These are phyloP conservation scores for Podaxis sp. DNA, from an alignment of 768 basidiomycete species.

Conservation along the genomic window DNA sequence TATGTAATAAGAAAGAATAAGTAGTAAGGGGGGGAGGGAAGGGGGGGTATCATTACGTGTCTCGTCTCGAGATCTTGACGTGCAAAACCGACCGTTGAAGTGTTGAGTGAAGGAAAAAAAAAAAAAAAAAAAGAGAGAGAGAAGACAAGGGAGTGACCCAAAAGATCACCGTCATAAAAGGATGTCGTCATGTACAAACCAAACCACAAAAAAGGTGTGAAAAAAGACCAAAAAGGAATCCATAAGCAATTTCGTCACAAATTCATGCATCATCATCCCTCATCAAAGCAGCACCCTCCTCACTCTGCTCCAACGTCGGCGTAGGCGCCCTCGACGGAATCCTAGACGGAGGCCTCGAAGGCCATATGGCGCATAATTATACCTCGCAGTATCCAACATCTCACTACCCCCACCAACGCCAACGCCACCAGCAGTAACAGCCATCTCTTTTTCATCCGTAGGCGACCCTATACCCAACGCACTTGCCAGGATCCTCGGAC, in stretches of 20 bases:
- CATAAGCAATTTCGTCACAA: neutral
- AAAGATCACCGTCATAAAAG: no score
- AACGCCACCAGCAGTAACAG: neutral
- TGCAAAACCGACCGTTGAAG: no score
- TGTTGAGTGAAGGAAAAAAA: no score
- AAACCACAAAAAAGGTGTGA: no score
- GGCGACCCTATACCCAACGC: conserved; percentile 39
- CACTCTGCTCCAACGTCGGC: conserved; percentile 2
- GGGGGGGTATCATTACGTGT: no score
- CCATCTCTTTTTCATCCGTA: neutral
- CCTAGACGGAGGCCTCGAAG: conserved; percentile 34
- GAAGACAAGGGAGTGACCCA: no score
- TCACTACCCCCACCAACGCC: conserved; percentile 17
- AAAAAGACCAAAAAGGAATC: no score
- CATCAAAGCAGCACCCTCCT: neutral
- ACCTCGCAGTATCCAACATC: conserved; percentile 35
- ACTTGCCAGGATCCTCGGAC: conserved; percentile 35
- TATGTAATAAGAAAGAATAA: no score
- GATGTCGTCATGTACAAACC: no score
- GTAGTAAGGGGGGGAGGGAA: no score
- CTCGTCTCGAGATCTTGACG: no score
- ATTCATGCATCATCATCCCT: neutral
- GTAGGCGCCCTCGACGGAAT: conserved; percentile 34
- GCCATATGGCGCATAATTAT: conserved; percentile 40
- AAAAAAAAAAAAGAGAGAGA: conserved; percentile 18